phyloP scores from a whole-genome alignment of 176 grass and related monocot species.

The Phoenix roebelenii region DNA sequence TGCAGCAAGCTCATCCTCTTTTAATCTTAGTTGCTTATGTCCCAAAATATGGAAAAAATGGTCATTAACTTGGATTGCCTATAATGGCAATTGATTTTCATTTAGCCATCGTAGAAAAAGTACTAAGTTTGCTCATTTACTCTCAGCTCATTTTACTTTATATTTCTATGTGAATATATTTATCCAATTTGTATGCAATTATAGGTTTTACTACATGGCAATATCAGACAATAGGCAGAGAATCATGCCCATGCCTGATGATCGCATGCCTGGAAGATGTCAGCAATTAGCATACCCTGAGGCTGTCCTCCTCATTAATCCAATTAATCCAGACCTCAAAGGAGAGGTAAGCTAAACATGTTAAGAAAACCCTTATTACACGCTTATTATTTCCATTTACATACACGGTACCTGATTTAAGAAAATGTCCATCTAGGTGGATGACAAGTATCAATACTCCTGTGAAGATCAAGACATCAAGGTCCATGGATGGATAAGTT shows the following conservation, averaged over 20 bases:
- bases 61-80: too few relatives aligned
- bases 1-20: too few relatives aligned
- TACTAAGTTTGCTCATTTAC: too few relatives aligned
- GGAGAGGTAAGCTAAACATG: conserved; percentile 50
- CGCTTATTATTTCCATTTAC: neutral
- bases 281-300: conserved; percentile 52
- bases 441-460: conserved; percentile 98
- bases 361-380: neutral
- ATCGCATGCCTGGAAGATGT: conserved; percentile 25
- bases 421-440: conserved; percentile 43
- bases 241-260: conserved; percentile 41
- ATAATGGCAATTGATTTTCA: too few relatives aligned
- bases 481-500: conserved; percentile 93
- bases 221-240: conserved; percentile 56
- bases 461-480: conserved; percentile 76
- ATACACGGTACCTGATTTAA: neutral
- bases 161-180: too few relatives aligned
- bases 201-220: conserved; percentile 65
- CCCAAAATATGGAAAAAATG: too few relatives aligned
- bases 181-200: too few relatives aligned
- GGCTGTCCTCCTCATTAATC: conserved; percentile 48
- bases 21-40: too few relatives aligned
- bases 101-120: too few relatives aligned
- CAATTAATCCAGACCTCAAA: conserved; percentile 35
- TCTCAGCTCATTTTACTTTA: too few relatives aligned